Evolutionary conservation across 352 stramenopile genomes (phyloP).

Genomic region (Phytopythium kandeliae): DNA sequence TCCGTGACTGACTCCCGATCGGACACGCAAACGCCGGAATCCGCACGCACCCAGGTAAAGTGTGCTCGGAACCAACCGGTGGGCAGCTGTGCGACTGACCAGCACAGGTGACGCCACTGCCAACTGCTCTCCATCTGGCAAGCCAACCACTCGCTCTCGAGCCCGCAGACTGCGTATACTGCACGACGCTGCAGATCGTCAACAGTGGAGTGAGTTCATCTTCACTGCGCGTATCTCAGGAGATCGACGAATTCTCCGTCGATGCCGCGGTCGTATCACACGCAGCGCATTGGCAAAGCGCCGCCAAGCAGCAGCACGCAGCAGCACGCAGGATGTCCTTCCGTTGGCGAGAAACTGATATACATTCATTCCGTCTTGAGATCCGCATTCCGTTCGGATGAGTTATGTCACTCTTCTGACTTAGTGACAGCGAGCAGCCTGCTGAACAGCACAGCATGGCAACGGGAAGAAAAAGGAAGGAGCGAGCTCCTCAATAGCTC

Average conservation of each 20-base stretch:
- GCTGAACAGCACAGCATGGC: not conserved
- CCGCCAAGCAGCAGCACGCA: no score
- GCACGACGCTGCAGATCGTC: not conserved
- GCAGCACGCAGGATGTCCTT: no score
- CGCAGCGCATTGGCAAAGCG: no score
- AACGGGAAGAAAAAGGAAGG: not conserved
- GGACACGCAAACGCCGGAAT: conserved; percentile 5
- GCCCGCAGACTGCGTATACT: not conserved
- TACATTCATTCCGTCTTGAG: no score
- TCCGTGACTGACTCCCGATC: not conserved
- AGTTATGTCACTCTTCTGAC: not conserved
- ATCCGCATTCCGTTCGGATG: not conserved
- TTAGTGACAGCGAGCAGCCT: not conserved
- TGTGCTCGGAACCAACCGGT: not conserved
- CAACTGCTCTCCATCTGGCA: conserved; percentile 5
- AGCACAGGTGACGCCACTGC: conserved; percentile 6
- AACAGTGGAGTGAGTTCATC: no score
- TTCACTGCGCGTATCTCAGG: no score
- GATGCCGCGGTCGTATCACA: conserved; percentile 2
- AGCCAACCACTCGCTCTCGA: conserved; percentile 2
- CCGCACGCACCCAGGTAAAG: not conserved
- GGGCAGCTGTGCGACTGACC: conserved; percentile 4
- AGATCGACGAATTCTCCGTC: not conserved
- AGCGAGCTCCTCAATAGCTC: not conserved
- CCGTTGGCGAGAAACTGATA: no score